Evolutionary conservation across 1,139 yeast species (phyloP), one percentile per base, ranked within the genome.

Genomic region (Blastobotrys elegans): DNA sequence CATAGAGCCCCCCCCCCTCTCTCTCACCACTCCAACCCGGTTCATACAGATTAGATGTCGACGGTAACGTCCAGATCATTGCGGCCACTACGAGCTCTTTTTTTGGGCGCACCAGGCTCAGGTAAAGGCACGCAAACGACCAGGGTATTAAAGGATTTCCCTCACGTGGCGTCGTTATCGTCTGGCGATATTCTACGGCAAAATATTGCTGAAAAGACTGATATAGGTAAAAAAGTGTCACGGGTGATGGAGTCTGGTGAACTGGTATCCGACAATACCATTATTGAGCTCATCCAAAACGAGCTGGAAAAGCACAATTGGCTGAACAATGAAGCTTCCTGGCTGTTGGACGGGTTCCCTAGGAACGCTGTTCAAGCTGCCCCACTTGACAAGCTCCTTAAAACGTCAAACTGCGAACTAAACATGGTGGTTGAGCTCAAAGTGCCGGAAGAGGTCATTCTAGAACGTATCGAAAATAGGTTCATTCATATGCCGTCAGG

Each of bases 311-410:
- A 57, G 8, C 60, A 68, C 18, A 61, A 68, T 3, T 80, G 84
- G 79, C 69, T 83, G 40, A 67, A 70, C 41, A 46, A 66, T 1
- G 50, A 65, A 3, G 57, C 80, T 1, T 70, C 80, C 11, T 89
- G 95, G 89, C 69, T 90, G 27, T 71, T 90, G 47, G 97, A 90
- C 62, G 97, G 97, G 41, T 90, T 89, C 61, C 97, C 97, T 2
- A 71, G 97, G 52, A 90, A 94, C 0, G 64, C 70, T 21, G 68
- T 67, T 2, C 97, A 90, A 65, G 97, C 96, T 0, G 60, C 65
- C 29, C 73, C 73, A 5, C 69, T 90, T 39, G 79, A 80, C 49
- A 53, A 60, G 17, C 73, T 75, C 8, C 69, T 89, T 43, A 53
- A 53, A 0, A 55, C 66, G 10, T 53, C 66, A 27, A 53, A 67